Percentiles rank a stretch among this genome's conserved stretches.
These are phyloP conservation scores for Eugenia klotzschiana DNA, from an alignment of 441 rosid species.

Conservation along the genomic window DNA sequence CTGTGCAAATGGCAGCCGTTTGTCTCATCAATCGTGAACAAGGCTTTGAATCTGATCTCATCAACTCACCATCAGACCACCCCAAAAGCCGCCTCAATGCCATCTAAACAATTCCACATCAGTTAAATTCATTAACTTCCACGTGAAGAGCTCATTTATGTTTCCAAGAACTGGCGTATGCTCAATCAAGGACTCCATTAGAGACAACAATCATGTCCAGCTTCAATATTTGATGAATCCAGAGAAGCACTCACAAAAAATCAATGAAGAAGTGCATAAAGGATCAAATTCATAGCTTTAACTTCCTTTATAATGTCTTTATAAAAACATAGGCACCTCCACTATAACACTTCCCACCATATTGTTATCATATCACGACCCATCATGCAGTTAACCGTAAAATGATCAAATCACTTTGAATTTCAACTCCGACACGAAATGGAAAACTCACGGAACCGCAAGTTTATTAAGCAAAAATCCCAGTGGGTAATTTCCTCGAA, in stretches of 20 bases:
- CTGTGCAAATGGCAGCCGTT: slow-evolving; percentile 52
- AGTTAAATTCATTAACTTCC: neutral
- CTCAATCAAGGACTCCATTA: neutral
- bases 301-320: neutral
- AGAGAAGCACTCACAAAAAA: neutral
- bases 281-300: neutral
- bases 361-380: neutral
- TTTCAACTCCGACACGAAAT: neutral
- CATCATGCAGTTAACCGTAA: neutral
- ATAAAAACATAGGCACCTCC: neutral
- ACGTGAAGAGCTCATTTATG: neutral
- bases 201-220: neutral
- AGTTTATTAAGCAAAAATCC: neutral
- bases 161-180: neutral
- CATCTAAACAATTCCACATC: slow-evolving; percentile 15
- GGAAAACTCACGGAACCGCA: neutral
- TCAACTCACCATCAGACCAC: slow-evolving; percentile 71
- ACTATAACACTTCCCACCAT: neutral
- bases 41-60: slow-evolving; percentile 80
- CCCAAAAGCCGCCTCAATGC: slow-evolving; percentile 51
- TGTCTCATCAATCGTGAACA: slow-evolving; percentile 86
- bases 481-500: neutral
- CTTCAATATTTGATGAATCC: neutral
- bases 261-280: neutral
- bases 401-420: neutral